Conservation (phyloP, 140 eudicot species). For the Flaveria floridana region DNA sequence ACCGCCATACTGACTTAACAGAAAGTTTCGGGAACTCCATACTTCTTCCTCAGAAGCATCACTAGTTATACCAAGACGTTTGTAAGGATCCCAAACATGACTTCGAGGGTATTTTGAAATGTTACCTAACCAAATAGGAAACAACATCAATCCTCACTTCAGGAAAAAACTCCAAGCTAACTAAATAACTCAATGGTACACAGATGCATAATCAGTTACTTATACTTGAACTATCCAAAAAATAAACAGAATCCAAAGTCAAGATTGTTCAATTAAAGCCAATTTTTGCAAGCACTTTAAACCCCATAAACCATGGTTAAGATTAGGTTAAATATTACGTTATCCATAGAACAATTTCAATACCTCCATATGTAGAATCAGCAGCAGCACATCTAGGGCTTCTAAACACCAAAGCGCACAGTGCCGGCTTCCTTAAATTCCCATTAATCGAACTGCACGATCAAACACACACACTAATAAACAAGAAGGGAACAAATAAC, state of each 20-base stretch:
- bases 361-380: constrained; percentile 68
- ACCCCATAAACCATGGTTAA: constrained; percentile 10
- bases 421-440: constrained; percentile 33
- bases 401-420: constrained; percentile 28
- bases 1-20: constrained; percentile 66
- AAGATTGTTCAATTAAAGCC: background rate
- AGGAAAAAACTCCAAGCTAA: background rate
- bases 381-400: constrained; percentile 61
- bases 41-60: constrained; percentile 91
- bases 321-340: constrained; percentile 17
- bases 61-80: constrained; percentile 71
- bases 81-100: constrained; percentile 91
- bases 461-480: constrained; percentile 5
- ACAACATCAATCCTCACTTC: background rate
- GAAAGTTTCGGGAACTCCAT: constrained; percentile 89
- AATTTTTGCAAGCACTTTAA: background rate
- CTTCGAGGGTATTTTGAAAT: constrained; percentile 59
- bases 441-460: constrained; percentile 44
- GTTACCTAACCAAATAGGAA: constrained; percentile 43
- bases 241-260: background rate
- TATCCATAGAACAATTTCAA: background rate
- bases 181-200: background rate
- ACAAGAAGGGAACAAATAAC: background rate
- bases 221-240: background rate
- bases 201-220: constrained; percentile 14